Evolutionary conservation across 257 asterid genomes (phyloP).

Genomic region (Plectranthus barbatus): DNA sequence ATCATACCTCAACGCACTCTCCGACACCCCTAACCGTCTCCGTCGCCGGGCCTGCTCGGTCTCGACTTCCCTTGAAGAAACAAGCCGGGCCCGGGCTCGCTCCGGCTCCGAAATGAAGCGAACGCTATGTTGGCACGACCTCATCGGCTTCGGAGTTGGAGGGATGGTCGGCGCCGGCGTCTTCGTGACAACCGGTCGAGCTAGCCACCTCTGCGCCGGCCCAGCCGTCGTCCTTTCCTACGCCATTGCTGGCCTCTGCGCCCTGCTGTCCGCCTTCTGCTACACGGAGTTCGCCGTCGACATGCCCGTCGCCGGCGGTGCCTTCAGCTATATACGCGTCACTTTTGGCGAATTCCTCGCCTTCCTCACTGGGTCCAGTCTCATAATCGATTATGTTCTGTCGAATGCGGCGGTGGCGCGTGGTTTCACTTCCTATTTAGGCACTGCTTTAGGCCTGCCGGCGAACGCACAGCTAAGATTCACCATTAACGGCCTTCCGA

Average conservation of each 20-base stretch:
- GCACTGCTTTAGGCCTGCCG: conserved; percentile 60
- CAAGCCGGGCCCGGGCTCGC: conserved; percentile 38
- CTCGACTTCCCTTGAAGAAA: conserved; percentile 56
- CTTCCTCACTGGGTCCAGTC: conserved; percentile 78
- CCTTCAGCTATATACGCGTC: conserved; percentile 87
- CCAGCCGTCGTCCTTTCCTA: conserved; percentile 81
- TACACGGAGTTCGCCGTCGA: conserved; percentile 97
- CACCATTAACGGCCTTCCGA: conserved; percentile 42
- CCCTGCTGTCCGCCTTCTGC: conserved; percentile 94
- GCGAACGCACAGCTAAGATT: conserved; percentile 36
- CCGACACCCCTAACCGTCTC: conserved; percentile 71
- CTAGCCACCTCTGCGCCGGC: conserved; percentile 54
- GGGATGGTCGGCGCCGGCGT: conserved; percentile 99
- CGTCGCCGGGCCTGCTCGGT: conserved; percentile 66
- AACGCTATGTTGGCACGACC: conserved; percentile 74
- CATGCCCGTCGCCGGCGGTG: conserved; percentile 99
- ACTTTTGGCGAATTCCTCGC: conserved; percentile 91
- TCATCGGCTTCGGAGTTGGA: conserved; percentile 76
- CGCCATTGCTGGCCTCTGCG: conserved; percentile 97
- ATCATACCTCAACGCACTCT: conserved; percentile 67
- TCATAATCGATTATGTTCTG: conserved; percentile 75
- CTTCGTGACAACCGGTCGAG: conserved; percentile 74
- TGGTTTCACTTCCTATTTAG: conserved; percentile 73
- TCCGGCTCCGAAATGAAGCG: conserved; percentile 66
- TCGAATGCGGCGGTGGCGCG: conserved; percentile 99